phyloP scores from a whole-genome alignment of 2,329 filamentous ascomycete species.

The Ceratocystis cacaofunesta region DNA sequence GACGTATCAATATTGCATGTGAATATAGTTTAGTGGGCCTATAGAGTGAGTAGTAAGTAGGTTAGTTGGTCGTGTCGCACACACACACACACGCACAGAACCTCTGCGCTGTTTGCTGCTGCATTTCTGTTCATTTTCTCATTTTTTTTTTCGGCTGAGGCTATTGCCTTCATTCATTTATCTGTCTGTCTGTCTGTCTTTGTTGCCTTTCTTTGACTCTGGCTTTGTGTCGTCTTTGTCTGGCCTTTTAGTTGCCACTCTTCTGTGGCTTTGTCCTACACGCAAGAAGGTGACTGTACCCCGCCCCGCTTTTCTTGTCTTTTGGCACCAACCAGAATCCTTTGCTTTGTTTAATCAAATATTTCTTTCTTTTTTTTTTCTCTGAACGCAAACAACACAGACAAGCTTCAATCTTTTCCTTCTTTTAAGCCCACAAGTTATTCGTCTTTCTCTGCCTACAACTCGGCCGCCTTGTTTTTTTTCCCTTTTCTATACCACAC shows the following conservation, averaged over 20 bases:
- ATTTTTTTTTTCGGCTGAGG: no score
- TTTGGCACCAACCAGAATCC: constrained; percentile 1
- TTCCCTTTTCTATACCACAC: background rate
- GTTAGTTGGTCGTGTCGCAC: no score
- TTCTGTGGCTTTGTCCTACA: constrained; percentile 6
- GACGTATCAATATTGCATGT: no score
- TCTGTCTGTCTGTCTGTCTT: background rate
- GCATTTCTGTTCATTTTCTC: background rate
- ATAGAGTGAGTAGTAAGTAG: no score
- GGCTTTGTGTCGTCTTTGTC: background rate
- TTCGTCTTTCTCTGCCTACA: constrained; percentile 3
- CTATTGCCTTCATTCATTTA: no score
- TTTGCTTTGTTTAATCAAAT: background rate
- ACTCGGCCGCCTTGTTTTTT: background rate
- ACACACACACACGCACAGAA: no score
- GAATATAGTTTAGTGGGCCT: no score
- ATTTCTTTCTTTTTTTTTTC: background rate
- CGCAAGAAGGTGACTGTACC: background rate
- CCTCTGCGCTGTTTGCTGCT: background rate
- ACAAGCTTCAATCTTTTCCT: no score
- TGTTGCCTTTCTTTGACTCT: background rate
- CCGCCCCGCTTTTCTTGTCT: constrained; percentile 3
- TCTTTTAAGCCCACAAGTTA: background rate
- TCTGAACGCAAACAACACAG: background rate
- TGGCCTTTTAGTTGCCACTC: background rate